Percentiles rank a stretch among this genome's conserved stretches.
These are phyloP conservation scores for Calocybe cyanea DNA, from an alignment of 768 basidiomycete genomes.

Conservation along the genomic window DNA sequence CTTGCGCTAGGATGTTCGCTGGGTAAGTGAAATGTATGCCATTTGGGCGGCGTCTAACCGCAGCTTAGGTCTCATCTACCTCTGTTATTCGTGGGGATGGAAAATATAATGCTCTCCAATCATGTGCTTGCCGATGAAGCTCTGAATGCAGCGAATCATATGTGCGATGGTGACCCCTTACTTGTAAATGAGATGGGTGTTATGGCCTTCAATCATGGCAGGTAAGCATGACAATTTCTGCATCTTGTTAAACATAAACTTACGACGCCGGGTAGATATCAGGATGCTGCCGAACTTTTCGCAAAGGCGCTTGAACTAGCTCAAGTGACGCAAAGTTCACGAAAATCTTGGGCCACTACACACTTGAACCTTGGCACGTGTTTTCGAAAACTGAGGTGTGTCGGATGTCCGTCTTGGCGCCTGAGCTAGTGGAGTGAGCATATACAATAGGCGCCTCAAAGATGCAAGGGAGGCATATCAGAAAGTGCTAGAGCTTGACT, in stretches of 20 bases:
- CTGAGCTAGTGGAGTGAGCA: slow-evolving; percentile 3
- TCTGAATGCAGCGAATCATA: slow-evolving; percentile 70
- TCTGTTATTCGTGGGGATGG: slow-evolving; percentile 96
- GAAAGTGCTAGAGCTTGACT: slow-evolving; percentile 81
- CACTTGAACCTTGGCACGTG: slow-evolving; percentile 93
- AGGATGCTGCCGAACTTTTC: slow-evolving; percentile 68
- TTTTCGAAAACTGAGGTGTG: slow-evolving; percentile 75
- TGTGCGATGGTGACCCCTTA: slow-evolving; percentile 87
- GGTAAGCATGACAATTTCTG: slow-evolving; percentile 44
- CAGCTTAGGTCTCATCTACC: slow-evolving; percentile 86
- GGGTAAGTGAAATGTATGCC: slow-evolving; percentile 70
- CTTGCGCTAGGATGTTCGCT: slow-evolving; percentile 90
- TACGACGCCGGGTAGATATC: slow-evolving; percentile 48
- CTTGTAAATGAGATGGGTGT: slow-evolving; percentile 92
- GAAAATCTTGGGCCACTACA: slow-evolving; percentile 83
- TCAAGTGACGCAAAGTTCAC: slow-evolving; percentile 79
- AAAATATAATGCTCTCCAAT: slow-evolving; percentile 90
- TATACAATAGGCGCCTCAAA: slow-evolving; percentile 38
- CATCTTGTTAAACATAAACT: not conserved
- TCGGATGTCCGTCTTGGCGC: too few species aligned
- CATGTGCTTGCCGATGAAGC: slow-evolving; percentile 82
- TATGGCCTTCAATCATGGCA: slow-evolving; percentile 81
- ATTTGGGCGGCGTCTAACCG: not conserved
- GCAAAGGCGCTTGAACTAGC: slow-evolving; percentile 75
- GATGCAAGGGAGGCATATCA: slow-evolving; percentile 74